phyloP scores from a whole-genome alignment of 2,329 filamentous ascomycete genomes.

The Aaosphaeria arxii region DNA sequence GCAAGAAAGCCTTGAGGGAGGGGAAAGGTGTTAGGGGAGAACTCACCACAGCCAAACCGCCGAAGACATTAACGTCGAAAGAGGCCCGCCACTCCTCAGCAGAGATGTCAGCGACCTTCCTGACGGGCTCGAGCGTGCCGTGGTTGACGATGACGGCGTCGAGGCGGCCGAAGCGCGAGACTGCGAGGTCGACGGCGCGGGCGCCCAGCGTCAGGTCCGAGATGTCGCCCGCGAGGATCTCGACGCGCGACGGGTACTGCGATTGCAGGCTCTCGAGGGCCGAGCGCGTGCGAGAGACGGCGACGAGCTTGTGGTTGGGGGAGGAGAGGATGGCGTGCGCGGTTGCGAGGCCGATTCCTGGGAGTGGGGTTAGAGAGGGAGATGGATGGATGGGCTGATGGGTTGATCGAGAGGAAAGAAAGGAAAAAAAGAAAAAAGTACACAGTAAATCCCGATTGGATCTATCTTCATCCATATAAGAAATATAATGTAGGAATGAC shows the following conservation, averaged over 20 bases:
- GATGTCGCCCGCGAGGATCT: constrained; percentile 58
- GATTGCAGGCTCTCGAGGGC: constrained; percentile 49
- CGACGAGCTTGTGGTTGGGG: constrained; percentile 54
- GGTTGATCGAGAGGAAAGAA: neutral
- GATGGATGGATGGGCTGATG: neutral
- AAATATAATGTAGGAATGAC: neutral
- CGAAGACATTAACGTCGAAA: constrained; percentile 87
- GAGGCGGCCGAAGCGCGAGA: constrained; percentile 66
- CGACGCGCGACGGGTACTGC: constrained; percentile 54
- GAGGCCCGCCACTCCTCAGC: constrained; percentile 69
- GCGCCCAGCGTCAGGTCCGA: constrained; percentile 53
- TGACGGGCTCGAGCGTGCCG: constrained; percentile 73
- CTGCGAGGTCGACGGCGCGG: constrained; percentile 63
- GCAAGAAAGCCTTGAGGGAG: too few relatives aligned
- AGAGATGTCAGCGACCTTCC: constrained; percentile 64
- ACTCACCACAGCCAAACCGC: constrained; percentile 71
- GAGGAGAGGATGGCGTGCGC: constrained; percentile 56
- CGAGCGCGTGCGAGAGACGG: constrained; percentile 55
- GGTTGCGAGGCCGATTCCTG: constrained; percentile 61
- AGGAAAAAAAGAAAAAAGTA: neutral
- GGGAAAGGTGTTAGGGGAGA: neutral
- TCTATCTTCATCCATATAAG: neutral
- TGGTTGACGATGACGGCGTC: constrained; percentile 90
- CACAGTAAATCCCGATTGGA: too few relatives aligned
- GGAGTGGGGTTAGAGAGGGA: neutral